Evolutionary conservation across 495 filamentous ascomycete genomes (phyloP), one percentile per base, ranked within the genome.

Genomic region (Lasiosphaeriaceae sp.): DNA sequence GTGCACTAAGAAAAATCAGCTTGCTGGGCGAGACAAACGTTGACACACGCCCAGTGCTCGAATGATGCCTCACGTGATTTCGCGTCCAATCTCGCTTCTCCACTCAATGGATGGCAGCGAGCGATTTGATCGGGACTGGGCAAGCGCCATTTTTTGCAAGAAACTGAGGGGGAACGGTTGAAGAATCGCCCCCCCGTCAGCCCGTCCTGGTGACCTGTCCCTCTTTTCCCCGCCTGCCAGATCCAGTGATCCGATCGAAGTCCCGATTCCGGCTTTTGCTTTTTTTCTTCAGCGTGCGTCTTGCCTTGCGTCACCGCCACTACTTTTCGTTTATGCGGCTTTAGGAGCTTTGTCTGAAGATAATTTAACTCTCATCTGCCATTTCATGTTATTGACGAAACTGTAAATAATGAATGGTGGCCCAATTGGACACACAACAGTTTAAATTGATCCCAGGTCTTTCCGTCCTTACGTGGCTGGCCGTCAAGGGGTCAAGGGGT

Each of bases 41-140:
- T n/a, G n/a, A n/a, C n/a, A n/a, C n/a, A n/a, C n/a, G n/a, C n/a
- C n/a, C n/a, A n/a, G n/a, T n/a, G 26, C 26, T 31, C 26, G 26
- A 55, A 52, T 51, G n/a, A 17, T 9, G 21, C 17, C n/a, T 20
- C 61, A 64, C 61, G 61, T 64, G 61, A 64, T 31, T 60, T 64
- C 61, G 61, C 57, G 61, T 64, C 57, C 57, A 41, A 45, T 45
- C 45, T 29, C 43, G 50, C 43, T 55, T 35, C 50, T 12, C 50
- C 39, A 31, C 50, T 20, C 53, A 19, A 37, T 24, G 43, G 16
- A n/a, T 47, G 55, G 19, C 56, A 45, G 21, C 19, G 52, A 16
- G 39, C 52, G 47, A 52, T 34, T 26, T 43, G 49, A 46, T 41
- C 47, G 23, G n/a, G 34, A 23, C 12, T 20, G 29, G 37, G 22